Base-by-base conservation (phyloP, 495 filamentous ascomycete genomes). In the Annulohypoxylon maeteangense region DNA sequence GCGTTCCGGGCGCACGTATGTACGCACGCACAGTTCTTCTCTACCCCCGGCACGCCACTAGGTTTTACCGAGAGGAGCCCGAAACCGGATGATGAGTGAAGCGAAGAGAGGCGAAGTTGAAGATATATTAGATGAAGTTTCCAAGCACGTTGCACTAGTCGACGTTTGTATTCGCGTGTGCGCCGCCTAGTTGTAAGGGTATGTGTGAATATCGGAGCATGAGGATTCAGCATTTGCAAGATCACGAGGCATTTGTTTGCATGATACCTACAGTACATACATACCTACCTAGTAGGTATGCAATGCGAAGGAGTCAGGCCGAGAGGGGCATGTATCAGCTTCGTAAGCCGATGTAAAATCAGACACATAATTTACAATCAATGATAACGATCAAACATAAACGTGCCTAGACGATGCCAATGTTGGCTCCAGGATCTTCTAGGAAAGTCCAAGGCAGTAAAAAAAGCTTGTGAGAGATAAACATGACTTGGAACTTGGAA, bases 11-110 rank as follows among this genome's bases (percentile, higher is more conserved):
- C 18, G 34, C 47, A 42, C 57, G 58, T 44, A 50, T 23, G 47
- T 10, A 48, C 18, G 34, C 47, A 42, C 57, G 58, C 51, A 50
- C 25, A 10, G 23, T 34, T n/a, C 7, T 38, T 20, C 32, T 32
- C 32, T n/a, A 18, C 1, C 16, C 40, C 40, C 4, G 40, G 4
- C 16, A 5, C n/a, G 6, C 40, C 50, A 45, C 55, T 60, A 65
- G 65, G 4, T 36, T 53, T 62, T 58, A 34, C 59, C 59, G 66
- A 69, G 32, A 44, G 47, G 56, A 25, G 48, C 42, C 70, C 70
- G 65, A 73, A 58, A 62, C 65, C 70, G 60, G 62, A 32, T 38
- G 54, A 4, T 18, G 18, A 18, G 45, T 60, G 53, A 45, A 38
- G 59, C 36, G 59, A 59, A 14, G 60, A 50, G 29, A 10, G 16